Conservation (phyloP, 495 filamentous ascomycete genomes). For the Hypoxylon cercidicola region DNA sequence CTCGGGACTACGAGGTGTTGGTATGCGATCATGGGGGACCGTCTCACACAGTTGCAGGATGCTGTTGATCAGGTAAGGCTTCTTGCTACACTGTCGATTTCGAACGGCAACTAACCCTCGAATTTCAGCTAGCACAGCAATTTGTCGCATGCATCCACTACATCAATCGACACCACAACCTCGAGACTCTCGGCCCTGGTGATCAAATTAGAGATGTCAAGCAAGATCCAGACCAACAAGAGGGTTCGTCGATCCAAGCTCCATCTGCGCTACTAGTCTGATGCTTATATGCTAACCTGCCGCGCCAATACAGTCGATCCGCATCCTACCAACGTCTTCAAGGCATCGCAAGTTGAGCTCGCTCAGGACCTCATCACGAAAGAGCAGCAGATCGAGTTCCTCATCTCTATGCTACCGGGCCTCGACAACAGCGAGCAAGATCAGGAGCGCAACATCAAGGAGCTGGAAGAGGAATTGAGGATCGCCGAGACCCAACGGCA, state of each 20-base stretch:
- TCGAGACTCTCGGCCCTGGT: slow-evolving; percentile 69
- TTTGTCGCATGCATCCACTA: slow-evolving; percentile 89
- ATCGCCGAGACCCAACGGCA: slow-evolving; percentile 76
- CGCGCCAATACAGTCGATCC: slow-evolving; percentile 60
- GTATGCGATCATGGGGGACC: slow-evolving; percentile 76
- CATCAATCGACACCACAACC: slow-evolving; percentile 82
- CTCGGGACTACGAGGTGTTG: not conserved
- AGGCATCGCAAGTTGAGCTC: slow-evolving; percentile 78
- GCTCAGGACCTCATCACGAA: slow-evolving; percentile 88
- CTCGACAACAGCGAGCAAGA: slow-evolving; percentile 84
- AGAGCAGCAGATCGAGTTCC: slow-evolving; percentile 91
- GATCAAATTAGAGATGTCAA: slow-evolving; percentile 69
- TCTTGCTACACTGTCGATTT: not conserved
- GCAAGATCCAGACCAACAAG: slow-evolving; percentile 53
- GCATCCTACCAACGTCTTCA: slow-evolving; percentile 73
- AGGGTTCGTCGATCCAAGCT: slow-evolving; percentile 43
- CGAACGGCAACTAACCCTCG: slow-evolving; percentile 16
- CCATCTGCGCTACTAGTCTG: not conserved
- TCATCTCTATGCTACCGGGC: slow-evolving; percentile 87
- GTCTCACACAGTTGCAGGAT: slow-evolving; percentile 93
- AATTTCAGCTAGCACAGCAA: slow-evolving; percentile 79
- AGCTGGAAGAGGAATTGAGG: slow-evolving; percentile 79
- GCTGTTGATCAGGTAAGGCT: slow-evolving; percentile 82
- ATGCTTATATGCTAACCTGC: slow-evolving; percentile 16
- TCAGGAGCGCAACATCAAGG: slow-evolving; percentile 78